Evolutionary conservation across 1,284 basidiomycete genomes (phyloP), one percentile per base, ranked within the genome.

Genomic region (Tremellales sp.): DNA sequence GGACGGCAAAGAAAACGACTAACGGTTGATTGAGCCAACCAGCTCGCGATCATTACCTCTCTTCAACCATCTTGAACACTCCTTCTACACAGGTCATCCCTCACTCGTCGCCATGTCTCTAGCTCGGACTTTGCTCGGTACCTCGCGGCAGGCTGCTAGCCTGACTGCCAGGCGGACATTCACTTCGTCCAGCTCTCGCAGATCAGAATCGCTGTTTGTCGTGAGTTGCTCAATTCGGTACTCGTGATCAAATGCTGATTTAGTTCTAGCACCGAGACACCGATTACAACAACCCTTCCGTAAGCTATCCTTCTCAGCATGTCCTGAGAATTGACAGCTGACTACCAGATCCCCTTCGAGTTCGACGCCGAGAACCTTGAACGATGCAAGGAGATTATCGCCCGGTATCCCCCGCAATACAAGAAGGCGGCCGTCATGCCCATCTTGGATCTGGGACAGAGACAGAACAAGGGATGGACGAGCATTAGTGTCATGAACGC

Each of bases 401-500:
- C 87, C 43, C 84, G 85, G 62, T 98, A 98, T 78, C 94, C 94
- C 4, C 79, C 87, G 44, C 94, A 98, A 74, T 97, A 97, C 82
- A 94, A 92, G 81, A 97, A 97, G 76, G 89, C 88, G 13, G 96
- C 96, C 27, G 87, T 93, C 64, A 97, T 99, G 68, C 94, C 96
- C 37, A 81, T 99, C 31, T 84, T 99, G 52, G 92, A 98, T 76
- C 81, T 99, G 39, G 94, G 86, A 2, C 96, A 99, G 77, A 82
- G 91, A 61, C 96, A 98, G 76, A 97, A 98, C 78, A 89, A 91
- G 64, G 92, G 91, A 64, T 99, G 91, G 90, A 94, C 92, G n/a
- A 91, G 87, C 68, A 94, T 99, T 63, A 89, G 87, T 64, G 92
- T 94, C 55, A 99, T 99, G 94, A 97, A 98, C 77, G 89, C 92